Evolutionary conservation across 2,329 filamentous ascomycete genomes (phyloP).

Genomic region (Talaromyces atroroseus): DNA sequence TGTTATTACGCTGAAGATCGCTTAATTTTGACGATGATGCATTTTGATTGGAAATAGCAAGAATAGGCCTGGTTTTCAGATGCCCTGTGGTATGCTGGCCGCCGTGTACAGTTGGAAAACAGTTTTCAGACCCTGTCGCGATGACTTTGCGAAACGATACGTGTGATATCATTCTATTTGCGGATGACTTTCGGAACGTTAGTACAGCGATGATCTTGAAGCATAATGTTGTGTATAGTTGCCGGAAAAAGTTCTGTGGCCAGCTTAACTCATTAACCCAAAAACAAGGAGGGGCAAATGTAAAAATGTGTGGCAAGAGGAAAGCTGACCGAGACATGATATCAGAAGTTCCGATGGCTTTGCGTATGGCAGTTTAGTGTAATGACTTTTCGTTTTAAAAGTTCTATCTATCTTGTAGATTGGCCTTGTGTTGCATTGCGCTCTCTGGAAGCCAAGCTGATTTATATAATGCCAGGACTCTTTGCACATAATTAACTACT

Average conservation of each 20-base stretch:
- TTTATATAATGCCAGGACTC: neutral
- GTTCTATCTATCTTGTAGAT: neutral
- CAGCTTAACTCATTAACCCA: neutral
- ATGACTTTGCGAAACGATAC: neutral
- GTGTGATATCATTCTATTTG: neutral
- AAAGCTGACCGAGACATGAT: neutral
- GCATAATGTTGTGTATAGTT: neutral
- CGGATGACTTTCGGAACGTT: neutral
- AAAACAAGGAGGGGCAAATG: neutral
- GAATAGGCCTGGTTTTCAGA: neutral
- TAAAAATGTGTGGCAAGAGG: neutral
- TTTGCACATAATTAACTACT: too few species aligned
- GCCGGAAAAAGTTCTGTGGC: neutral
- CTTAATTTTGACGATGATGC: too few species aligned
- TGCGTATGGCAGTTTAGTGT: neutral
- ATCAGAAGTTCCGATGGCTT: neutral
- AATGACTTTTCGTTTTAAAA: neutral
- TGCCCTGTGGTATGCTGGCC: neutral
- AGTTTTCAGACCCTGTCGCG: neutral
- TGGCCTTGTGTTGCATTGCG: neutral
- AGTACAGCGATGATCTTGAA: neutral
- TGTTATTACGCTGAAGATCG: neutral
- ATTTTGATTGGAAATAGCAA: neutral
- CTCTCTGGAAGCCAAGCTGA: neutral
- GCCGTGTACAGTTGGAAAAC: neutral